Evolutionary conservation across 176 grass and related monocot species (phyloP), one percentile per base, ranked within the genome.

Genomic region (Zea luxurians): DNA sequence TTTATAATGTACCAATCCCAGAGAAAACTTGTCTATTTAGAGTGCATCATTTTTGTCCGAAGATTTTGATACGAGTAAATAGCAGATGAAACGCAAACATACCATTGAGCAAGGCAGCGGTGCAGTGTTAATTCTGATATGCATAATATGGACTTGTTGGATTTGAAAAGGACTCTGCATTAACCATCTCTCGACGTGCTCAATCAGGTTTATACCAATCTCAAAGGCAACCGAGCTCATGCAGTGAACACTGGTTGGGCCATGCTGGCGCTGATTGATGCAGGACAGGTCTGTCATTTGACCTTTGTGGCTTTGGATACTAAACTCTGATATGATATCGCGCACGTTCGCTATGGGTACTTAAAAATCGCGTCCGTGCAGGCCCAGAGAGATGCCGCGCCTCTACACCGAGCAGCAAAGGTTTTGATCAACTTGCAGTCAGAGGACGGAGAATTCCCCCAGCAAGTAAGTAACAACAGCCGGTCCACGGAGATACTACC

Each of bases 181-280:
- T 55, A 13, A 18, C 53, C 53, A 50, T 84, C 13, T 78, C 57
- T 62, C 76, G 18, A 40, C 13, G 66, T 12, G 71, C 66, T 46
- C 82, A 59, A 89, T 76, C 82, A 98, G 92, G 95, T 98, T 68
- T 98, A 92, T 70, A 92, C 91, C 18, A 88, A 97, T 85, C 87
- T 97, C 35, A 61, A 90, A 85, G 95, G 91, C 3, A 85, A 85
- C 16, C 81, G 55, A 18, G 18, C 80, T 83, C 95, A 94, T 66
- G 95, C 81, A 6, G 87, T 90, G 63, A 89, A 98, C 48, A 98
- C 91, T 64, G 77, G 77, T 50, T 98, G 95, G 91, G 95, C 88
- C 17, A 92, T 98, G 89, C 57, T 98, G 40, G 44, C 91, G 15
- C 85, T 98, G 53, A 94, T 98, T 74, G 88, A 83, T 20, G 91